phyloP scores from a whole-genome alignment of 495 filamentous ascomycete species.

The Geoglossum glabrum region DNA sequence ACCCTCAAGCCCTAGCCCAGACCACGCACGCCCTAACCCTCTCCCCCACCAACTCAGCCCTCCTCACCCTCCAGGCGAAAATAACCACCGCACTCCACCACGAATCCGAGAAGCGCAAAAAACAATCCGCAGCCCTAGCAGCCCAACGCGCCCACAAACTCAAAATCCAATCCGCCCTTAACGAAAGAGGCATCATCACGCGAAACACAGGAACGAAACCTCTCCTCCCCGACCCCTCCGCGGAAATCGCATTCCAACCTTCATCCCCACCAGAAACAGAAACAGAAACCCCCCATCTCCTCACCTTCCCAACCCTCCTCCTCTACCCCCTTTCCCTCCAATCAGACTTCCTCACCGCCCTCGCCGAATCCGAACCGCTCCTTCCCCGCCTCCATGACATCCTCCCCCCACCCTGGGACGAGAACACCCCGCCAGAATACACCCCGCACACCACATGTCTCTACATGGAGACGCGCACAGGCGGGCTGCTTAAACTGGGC shows the following conservation, averaged over 20 bases:
- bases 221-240: slow-evolving; percentile 6
- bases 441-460: no score
- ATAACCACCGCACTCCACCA: slow-evolving; percentile 13
- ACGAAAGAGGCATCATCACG: slow-evolving; percentile 14
- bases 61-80: slow-evolving; percentile 18
- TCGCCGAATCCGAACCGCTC: slow-evolving; percentile 50
- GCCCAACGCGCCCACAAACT: not conserved
- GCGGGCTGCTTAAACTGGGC: slow-evolving; percentile 77
- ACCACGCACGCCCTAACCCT: slow-evolving; percentile 54
- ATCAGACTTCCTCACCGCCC: slow-evolving; percentile 75
- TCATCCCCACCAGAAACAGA: no score
- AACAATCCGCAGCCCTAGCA: slow-evolving; percentile 19
- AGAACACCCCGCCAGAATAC: slow-evolving; percentile 41
- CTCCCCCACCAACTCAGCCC: slow-evolving; percentile 43
- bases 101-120: not conserved
- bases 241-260: slow-evolving; percentile 16
- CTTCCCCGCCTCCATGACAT: slow-evolving; percentile 60
- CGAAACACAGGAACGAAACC: slow-evolving; percentile 29
- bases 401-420: slow-evolving; percentile 62
- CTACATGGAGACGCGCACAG: slow-evolving; percentile 63
- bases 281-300: slow-evolving; percentile 42
- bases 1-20: slow-evolving; percentile 40
- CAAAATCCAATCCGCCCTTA: not conserved
- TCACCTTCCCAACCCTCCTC: slow-evolving; percentile 62
- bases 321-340: slow-evolving; percentile 65